phyloP scores from a whole-genome alignment of 2,329 filamentous ascomycete species.

The Penicillium sp. region DNA sequence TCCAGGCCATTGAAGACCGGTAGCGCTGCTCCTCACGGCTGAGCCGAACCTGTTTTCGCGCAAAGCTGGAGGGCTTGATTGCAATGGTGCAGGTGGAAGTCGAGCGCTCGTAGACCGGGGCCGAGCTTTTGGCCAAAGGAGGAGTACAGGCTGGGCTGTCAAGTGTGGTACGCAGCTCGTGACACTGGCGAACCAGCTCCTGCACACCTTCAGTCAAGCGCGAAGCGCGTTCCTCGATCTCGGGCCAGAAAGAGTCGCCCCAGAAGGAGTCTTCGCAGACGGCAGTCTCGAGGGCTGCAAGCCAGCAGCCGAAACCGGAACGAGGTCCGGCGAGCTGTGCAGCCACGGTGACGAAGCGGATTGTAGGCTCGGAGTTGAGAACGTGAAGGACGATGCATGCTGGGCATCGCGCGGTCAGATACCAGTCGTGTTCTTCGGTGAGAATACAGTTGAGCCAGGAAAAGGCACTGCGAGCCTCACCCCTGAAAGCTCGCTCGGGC shows the following conservation, averaged over 20 bases:
- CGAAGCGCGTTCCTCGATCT: slow-evolving; percentile 41
- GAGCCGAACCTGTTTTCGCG: slow-evolving; percentile 32
- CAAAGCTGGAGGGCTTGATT: slow-evolving; percentile 30
- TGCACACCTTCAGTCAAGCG: slow-evolving; percentile 39
- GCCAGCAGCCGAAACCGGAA: slow-evolving; percentile 41
- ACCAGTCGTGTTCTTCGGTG: slow-evolving; percentile 58
- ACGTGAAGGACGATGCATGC: slow-evolving; percentile 45
- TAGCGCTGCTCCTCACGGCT: slow-evolving; percentile 36
- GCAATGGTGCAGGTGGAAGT: slow-evolving; percentile 24
- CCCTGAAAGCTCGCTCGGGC: slow-evolving; percentile 57
- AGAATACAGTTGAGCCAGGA: slow-evolving; percentile 60
- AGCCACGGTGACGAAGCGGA: slow-evolving; percentile 44
- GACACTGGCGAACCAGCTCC: slow-evolving; percentile 40
- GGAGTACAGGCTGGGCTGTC: slow-evolving; percentile 21
- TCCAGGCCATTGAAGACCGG: slow-evolving; percentile 27
- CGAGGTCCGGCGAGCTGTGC: slow-evolving; percentile 40
- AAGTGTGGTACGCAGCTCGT: slow-evolving; percentile 33
- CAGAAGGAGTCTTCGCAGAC: slow-evolving; percentile 46
- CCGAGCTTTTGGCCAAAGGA: slow-evolving; percentile 12
- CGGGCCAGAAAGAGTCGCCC: slow-evolving; percentile 43
- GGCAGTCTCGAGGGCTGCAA: slow-evolving; percentile 37
- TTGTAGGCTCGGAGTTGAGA: slow-evolving; percentile 45
- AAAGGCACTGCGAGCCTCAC: slow-evolving; percentile 57
- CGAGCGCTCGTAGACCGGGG: slow-evolving; percentile 23
- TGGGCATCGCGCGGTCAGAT: slow-evolving; percentile 56